Evolutionary conservation across 306 rosid genomes (phyloP).

Genomic region (Mimosa pudica): DNA sequence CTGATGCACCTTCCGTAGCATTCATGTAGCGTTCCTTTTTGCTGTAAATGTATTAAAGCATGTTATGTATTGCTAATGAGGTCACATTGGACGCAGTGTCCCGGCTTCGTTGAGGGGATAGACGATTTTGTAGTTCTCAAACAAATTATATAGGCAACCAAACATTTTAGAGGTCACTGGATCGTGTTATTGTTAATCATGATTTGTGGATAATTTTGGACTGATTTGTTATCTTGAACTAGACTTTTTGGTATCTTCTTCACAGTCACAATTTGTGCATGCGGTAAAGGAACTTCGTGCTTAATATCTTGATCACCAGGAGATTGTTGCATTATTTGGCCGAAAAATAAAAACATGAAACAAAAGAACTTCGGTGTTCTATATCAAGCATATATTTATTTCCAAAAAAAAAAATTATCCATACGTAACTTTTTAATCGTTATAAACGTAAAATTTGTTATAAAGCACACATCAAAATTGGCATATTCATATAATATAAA

Average conservation of each 20-base stretch:
- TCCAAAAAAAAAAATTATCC: too few relatives aligned
- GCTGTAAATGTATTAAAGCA: slow-evolving; percentile 31
- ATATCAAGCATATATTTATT: too few relatives aligned
- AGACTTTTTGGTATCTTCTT: neutral
- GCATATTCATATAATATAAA: too few relatives aligned
- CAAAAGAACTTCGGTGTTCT: too few relatives aligned
- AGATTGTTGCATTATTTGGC: too few relatives aligned
- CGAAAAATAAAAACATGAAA: too few relatives aligned
- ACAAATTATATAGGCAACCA: neutral
- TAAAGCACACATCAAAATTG: too few relatives aligned
- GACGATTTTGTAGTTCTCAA: slow-evolving; percentile 25
- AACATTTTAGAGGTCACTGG: neutral
- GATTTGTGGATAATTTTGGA: neutral
- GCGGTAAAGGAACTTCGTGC: neutral
- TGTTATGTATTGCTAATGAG: slow-evolving; percentile 31
- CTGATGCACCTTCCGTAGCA: slow-evolving; percentile 30
- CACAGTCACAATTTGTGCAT: neutral
- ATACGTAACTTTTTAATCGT: too few relatives aligned
- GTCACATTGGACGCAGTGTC: slow-evolving; percentile 22
- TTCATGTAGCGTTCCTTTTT: slow-evolving; percentile 23
- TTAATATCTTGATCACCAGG: too few relatives aligned
- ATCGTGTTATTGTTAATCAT: neutral
- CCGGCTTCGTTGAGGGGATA: slow-evolving; percentile 21
- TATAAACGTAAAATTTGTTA: too few relatives aligned
- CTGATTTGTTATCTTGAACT: neutral